Evolutionary conservation across 768 basidiomycete species (phyloP).

Genomic region (Leccinum variicolor): DNA sequence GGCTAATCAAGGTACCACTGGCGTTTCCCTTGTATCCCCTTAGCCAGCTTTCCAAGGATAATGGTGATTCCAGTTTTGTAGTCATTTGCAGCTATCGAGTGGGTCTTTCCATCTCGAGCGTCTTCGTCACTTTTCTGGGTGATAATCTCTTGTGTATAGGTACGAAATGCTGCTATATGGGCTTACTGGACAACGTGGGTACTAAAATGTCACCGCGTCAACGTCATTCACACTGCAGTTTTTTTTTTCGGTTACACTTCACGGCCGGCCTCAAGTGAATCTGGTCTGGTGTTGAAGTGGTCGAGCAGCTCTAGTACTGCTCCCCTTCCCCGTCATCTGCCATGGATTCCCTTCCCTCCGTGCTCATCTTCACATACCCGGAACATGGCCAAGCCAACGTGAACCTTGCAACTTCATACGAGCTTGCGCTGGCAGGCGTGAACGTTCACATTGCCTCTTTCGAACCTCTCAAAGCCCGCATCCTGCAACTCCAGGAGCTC

Average conservation of each 20-base stretch:
- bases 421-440: conserved; percentile 12
- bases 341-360: not conserved
- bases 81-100: not conserved
- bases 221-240: not conserved
- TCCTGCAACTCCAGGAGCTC: conserved; percentile 8
- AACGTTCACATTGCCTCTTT: conserved; percentile 12
- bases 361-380: conserved; percentile 10
- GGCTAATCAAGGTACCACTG: not conserved
- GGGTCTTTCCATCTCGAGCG: not conserved
- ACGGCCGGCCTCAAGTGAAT: not conserved
- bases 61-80: not conserved
- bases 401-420: conserved; percentile 9
- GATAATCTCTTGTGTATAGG: not conserved
- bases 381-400: conserved; percentile 6
- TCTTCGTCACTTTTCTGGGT: not conserved
- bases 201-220: not conserved
- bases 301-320: not conserved
- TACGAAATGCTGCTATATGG: not conserved
- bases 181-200: not conserved
- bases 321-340: not conserved
- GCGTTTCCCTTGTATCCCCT: not conserved
- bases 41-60: not conserved
- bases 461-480: conserved; percentile 3
- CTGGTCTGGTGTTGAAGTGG: not conserved
- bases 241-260: not conserved